Conservation (phyloP, 2,329 filamentous ascomycete genomes). For the Dactylellina parvicollis region DNA sequence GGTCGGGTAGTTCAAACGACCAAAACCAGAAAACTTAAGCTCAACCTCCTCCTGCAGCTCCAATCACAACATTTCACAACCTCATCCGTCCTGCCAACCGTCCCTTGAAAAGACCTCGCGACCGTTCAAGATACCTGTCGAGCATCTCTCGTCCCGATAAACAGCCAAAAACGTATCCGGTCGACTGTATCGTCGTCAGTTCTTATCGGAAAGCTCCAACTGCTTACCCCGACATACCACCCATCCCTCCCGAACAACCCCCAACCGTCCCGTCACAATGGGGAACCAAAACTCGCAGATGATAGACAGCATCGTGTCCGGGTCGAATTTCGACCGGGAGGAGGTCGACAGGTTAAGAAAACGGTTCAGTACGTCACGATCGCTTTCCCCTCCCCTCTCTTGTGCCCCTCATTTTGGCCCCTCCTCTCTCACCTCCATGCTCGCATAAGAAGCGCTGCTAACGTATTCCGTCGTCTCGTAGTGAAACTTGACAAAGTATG, state of each 20-base stretch:
- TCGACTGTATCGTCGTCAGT: background rate
- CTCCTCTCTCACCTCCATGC: background rate
- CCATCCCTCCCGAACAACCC: slow-evolving; percentile 11
- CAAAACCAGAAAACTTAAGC: slow-evolving; percentile 51
- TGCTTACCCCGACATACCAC: background rate
- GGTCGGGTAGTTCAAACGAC: slow-evolving; percentile 47
- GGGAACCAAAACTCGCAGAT: slow-evolving; percentile 77
- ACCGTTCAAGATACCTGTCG: slow-evolving; percentile 51
- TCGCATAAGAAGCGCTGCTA: slow-evolving; percentile 7
- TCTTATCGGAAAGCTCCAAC: slow-evolving; percentile 11
- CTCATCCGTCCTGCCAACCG: background rate
- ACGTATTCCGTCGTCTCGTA: background rate
- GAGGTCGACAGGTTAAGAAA: slow-evolving; percentile 96
- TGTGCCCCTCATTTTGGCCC: slow-evolving; percentile 13
- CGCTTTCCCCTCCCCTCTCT: slow-evolving; percentile 15
- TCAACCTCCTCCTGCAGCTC: slow-evolving; percentile 37
- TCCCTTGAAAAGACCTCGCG: slow-evolving; percentile 18
- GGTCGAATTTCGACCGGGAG: slow-evolving; percentile 97
- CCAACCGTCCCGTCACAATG: slow-evolving; percentile 64
- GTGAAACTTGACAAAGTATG: slow-evolving; percentile 96
- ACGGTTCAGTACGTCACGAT: slow-evolving; percentile 73
- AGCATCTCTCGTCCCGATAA: slow-evolving; percentile 14
- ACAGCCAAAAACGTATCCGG: background rate
- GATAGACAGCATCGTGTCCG: slow-evolving; percentile 94
- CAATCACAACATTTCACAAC: slow-evolving; percentile 23